Percentiles rank a stretch among this genome's conserved stretches.
phyloP scores from a whole-genome alignment of 495 filamentous ascomycete species.

The Daldinia decipiens region DNA sequence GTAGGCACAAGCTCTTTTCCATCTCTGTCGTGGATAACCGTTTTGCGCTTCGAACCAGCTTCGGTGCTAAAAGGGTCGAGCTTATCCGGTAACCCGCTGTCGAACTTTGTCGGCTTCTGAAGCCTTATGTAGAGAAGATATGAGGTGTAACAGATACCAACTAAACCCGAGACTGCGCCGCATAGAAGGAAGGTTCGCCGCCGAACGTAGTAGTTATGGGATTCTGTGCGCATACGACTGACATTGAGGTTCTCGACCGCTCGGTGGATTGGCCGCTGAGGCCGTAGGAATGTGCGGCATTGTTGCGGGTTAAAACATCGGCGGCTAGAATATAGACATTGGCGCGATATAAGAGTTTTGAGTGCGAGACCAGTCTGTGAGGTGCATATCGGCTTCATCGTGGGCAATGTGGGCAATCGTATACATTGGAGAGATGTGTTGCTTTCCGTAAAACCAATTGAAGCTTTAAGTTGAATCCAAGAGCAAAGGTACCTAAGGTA shows the following conservation, averaged over 20 bases:
- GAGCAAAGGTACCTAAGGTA: no score
- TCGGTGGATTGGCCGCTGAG: slow-evolving; percentile 36
- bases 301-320: slow-evolving; percentile 25
- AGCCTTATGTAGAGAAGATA: slow-evolving; percentile 54
- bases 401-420: slow-evolving; percentile 24
- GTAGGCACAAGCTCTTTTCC: slow-evolving; percentile 78
- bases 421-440: neutral
- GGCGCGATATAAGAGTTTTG: slow-evolving; percentile 13
- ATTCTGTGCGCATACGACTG: slow-evolving; percentile 52
- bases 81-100: slow-evolving; percentile 55
- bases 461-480: neutral
- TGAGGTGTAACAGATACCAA: slow-evolving; percentile 59
- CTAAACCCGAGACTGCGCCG: slow-evolving; percentile 58
- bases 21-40: slow-evolving; percentile 62
- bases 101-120: slow-evolving; percentile 51
- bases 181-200: slow-evolving; percentile 58
- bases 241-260: slow-evolving; percentile 59
- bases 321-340: slow-evolving; percentile 4
- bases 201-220: slow-evolving; percentile 57
- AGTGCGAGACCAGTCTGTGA: slow-evolving; percentile 25
- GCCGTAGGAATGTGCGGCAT: slow-evolving; percentile 53
- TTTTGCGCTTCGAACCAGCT: slow-evolving; percentile 61
- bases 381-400: slow-evolving; percentile 44
- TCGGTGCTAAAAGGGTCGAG: slow-evolving; percentile 57
- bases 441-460: neutral